Percentiles rank a stretch among this genome's conserved stretches.
These are phyloP conservation scores for Leishmania turanica DNA, from an alignment of 208 protist species.

Conservation along the genomic window DNA sequence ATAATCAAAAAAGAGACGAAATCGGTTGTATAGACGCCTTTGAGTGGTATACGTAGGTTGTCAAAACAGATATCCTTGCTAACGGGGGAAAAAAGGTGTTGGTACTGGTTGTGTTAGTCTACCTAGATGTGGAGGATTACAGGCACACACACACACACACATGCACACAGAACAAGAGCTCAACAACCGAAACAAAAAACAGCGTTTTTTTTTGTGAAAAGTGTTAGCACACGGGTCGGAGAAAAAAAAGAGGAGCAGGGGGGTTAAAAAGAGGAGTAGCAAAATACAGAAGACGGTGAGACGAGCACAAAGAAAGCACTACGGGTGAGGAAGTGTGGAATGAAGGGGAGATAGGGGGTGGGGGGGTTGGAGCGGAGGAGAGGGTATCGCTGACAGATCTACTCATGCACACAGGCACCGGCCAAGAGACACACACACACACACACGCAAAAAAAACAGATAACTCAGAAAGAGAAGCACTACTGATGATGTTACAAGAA, in stretches of 20 bases:
- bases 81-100: not conserved
- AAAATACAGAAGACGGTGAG: not conserved
- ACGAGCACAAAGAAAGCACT: not conserved
- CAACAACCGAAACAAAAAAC: too few relatives aligned
- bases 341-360: not conserved
- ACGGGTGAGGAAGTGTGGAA: not conserved
- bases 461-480: not conserved
- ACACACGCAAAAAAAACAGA: not conserved
- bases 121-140: not conserved
- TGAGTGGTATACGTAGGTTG: not conserved
- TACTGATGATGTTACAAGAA: not conserved
- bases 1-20: not conserved
- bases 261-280: not conserved
- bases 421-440: not conserved
- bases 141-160: not conserved
- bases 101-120: not conserved
- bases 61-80: not conserved
- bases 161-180: too few relatives aligned
- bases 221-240: too few relatives aligned
- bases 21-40: not conserved
- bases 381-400: not conserved
- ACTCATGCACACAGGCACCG: conserved; percentile 1
- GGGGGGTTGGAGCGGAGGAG: not conserved
- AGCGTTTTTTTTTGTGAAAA: too few relatives aligned
- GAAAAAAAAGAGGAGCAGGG: too few relatives aligned